These are phyloP conservation scores for Groenewaldozyma auringiensis DNA, from an alignment of 1,139 yeast species.

Conservation along the genomic window DNA sequence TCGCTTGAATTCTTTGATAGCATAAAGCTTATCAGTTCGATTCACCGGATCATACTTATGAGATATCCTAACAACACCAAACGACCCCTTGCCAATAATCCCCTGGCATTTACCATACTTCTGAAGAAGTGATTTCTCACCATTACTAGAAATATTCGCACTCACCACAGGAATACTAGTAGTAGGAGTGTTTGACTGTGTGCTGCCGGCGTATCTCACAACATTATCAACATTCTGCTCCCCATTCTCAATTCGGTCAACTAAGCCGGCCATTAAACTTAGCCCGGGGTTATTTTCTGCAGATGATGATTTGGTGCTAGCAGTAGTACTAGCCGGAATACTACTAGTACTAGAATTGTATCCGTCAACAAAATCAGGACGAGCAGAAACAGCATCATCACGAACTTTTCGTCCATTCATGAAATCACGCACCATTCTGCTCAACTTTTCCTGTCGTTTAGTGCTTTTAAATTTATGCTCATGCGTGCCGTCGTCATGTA, in stretches of 20 bases:
- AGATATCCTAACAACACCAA: constrained; percentile 74
- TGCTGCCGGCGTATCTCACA: constrained; percentile 12
- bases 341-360: neutral
- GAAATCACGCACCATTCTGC: constrained; percentile 79
- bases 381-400: constrained; percentile 75
- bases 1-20: constrained; percentile 73
- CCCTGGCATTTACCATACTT: constrained; percentile 76
- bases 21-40: constrained; percentile 49
- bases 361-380: constrained; percentile 51
- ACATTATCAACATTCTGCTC: constrained; percentile 18
- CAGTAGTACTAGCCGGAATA: constrained; percentile 14
- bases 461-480: constrained; percentile 72
- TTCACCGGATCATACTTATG: constrained; percentile 42
- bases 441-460: constrained; percentile 79
- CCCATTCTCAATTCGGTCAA: constrained; percentile 50
- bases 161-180: neutral
- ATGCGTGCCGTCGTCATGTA: constrained; percentile 57
- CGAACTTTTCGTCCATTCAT: constrained; percentile 64
- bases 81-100: constrained; percentile 77
- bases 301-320: neutral
- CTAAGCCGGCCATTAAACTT: constrained; percentile 72
- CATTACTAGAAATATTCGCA: constrained; percentile 27
- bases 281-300: constrained; percentile 36
- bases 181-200: constrained; percentile 25
- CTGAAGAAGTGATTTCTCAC: constrained; percentile 40